Conservation (phyloP, 2,329 filamentous ascomycete genomes). For the Claviceps lovelessii region DNA sequence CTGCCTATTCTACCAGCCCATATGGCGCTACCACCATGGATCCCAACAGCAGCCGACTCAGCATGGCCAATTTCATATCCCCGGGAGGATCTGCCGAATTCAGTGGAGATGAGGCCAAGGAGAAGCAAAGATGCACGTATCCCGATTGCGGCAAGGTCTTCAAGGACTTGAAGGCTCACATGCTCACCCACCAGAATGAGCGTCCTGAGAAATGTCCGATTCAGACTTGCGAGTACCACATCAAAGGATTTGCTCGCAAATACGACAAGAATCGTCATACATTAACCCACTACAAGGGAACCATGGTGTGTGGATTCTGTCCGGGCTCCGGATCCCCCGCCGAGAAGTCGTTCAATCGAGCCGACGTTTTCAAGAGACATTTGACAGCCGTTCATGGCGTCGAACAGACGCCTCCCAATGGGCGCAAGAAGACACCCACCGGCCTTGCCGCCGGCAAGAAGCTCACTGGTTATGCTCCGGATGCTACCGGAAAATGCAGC, state of each 20-base stretch:
- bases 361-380: conserved; percentile 91
- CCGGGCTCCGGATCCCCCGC: conserved; percentile 75
- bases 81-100: conserved; percentile 41
- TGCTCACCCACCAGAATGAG: conserved; percentile 85
- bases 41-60: conserved; percentile 43
- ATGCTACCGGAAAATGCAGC: conserved; percentile 86
- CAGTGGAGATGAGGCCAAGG: conserved; percentile 49
- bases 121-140: conserved; percentile 62
- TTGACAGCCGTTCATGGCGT: conserved; percentile 82
- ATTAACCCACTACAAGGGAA: conserved; percentile 90
- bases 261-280: conserved; percentile 96
- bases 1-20: conserved; percentile 38
- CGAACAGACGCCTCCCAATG: conserved; percentile 85
- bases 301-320: conserved; percentile 93
- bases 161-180: conserved; percentile 86
- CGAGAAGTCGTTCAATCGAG: conserved; percentile 91
- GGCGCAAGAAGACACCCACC: conserved; percentile 52
- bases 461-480: conserved; percentile 54
- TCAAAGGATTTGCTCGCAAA: conserved; percentile 85
- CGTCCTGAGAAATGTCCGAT: conserved; percentile 91
- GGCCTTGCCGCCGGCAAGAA: conserved; percentile 41
- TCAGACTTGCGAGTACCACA: conserved; percentile 77
- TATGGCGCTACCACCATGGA: conserved; percentile 34
- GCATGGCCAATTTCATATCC: conserved; percentile 56
- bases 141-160: conserved; percentile 74